Base-by-base conservation (phyloP, 78 protist species). In the Abeoforma whisleri region DNA sequence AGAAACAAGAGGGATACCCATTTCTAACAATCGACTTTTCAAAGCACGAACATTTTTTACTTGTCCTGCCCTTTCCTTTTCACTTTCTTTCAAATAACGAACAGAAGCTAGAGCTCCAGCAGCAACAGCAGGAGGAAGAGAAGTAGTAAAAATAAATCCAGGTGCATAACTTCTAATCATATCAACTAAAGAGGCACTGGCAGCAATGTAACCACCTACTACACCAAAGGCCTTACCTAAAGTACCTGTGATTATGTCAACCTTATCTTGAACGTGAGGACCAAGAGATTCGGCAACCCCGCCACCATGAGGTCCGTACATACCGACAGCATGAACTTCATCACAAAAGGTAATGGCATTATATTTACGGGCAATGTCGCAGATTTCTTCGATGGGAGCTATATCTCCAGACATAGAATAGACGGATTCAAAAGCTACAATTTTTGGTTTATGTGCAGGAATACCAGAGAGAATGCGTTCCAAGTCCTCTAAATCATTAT, bases 311-410 rank as follows among this genome's bases (percentile, higher is more conserved):
- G 25, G 71, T 2, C 97, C 97, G 72, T 95, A 95, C 84, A 95
- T 35, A 22, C 96, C 97, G 37, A 95, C 97, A 0, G 97, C 97
- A 80, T 95, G 97, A 2, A 95, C 97, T 85, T 95, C 97, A 74
- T 95, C 97, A 40, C 92, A 71, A 84, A 91, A 91, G 2, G 97
- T 92, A 57, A 94, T 32, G 1, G 97, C 97, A 30, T 92, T 91
- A 91, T 93, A 90, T 84, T 90, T 72, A 57, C 93, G 87, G 1
- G 95, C 93, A 1, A 95, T 68, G 19, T 91, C 94, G 75, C 94
- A 87, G 57, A 95, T 91, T 37, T 90, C 89, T 30, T 57, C 84
- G 68, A 95, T 92, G 12, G 97, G 97, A 0, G 96, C 94, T 37
- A 93, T 90, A 35, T 93, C 90, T 12, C 97, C 97, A 34, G 89